A percentile compares a stretch with the other conserved stretches of the same genome.
These are phyloP conservation scores for Paramyrothecium sp. DNA, from an alignment of 2,329 filamentous ascomycete species.

Conservation along the genomic window DNA sequence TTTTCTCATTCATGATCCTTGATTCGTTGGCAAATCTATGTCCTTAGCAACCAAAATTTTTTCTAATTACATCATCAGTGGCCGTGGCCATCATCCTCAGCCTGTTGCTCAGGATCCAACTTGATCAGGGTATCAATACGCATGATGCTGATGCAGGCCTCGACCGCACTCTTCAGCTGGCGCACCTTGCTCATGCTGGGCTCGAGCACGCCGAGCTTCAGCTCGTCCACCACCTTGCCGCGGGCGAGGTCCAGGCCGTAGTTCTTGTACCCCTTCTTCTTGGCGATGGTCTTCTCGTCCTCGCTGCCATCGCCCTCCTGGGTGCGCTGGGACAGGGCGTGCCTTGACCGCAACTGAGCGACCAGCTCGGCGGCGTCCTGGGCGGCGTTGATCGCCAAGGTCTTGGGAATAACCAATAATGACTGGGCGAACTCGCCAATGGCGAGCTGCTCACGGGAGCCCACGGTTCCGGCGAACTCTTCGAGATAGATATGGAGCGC, in stretches of 20 bases:
- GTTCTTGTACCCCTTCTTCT: constrained; percentile 98
- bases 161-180: constrained; percentile 96
- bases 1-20: neutral
- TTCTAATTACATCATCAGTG: constrained; percentile 52
- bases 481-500: constrained; percentile 98
- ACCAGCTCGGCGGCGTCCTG: constrained; percentile 96
- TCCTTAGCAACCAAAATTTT: constrained; percentile 5
- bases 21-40: neutral
- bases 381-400: constrained; percentile 92
- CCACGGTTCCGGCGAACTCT: constrained; percentile 96
- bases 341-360: constrained; percentile 89
- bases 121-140: constrained; percentile 98
- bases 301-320: constrained; percentile 80
- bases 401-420: constrained; percentile 93
- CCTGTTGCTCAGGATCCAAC: constrained; percentile 83
- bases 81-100: constrained; percentile 76
- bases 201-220: constrained; percentile 94
- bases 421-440: constrained; percentile 97
- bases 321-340: constrained; percentile 90
- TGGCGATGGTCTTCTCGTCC: constrained; percentile 84
- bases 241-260: constrained; percentile 89
- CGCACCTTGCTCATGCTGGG: constrained; percentile 98
- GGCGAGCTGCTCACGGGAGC: constrained; percentile 93
- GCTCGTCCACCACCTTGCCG: constrained; percentile 87
- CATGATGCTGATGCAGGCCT: constrained; percentile 99